Conservation (phyloP, 768 basidiomycete genomes). For the Mycena leptocephala region DNA sequence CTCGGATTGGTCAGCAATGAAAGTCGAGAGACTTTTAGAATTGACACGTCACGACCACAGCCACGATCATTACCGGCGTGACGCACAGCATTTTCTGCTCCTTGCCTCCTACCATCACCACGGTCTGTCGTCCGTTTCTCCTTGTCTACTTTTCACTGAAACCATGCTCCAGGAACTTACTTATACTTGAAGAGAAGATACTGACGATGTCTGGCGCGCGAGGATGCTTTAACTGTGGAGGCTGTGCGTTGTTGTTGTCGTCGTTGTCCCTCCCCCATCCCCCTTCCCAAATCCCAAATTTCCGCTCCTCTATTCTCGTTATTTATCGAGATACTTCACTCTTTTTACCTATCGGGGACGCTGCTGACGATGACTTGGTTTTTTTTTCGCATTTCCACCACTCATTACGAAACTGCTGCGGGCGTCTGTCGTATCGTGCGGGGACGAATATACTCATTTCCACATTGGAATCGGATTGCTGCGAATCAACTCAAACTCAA, state of each 20-base stretch:
- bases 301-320: not conserved
- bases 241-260: slow-evolving; percentile 75
- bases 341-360: slow-evolving; percentile 53
- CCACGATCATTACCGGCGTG: not conserved
- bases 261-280: slow-evolving; percentile 30
- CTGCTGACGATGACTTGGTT: slow-evolving; percentile 69
- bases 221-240: slow-evolving; percentile 93
- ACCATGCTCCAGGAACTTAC: not conserved
- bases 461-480: not conserved
- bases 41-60: no score
- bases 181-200: slow-evolving; percentile 28
- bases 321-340: slow-evolving; percentile 19
- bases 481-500: not conserved
- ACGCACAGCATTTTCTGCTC: not conserved
- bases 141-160: not conserved
- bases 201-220: slow-evolving; percentile 72
- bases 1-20: no score
- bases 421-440: slow-evolving; percentile 34
- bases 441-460: slow-evolving; percentile 41
- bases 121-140: not conserved
- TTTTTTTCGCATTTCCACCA: slow-evolving; percentile 49
- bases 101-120: not conserved
- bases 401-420: slow-evolving; percentile 23
- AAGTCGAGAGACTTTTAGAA: no score
- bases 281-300: not conserved